Evolutionary conservation across 192 early-diverging fungal genomes (phyloP).

Genomic region (Linderina pennispora): DNA sequence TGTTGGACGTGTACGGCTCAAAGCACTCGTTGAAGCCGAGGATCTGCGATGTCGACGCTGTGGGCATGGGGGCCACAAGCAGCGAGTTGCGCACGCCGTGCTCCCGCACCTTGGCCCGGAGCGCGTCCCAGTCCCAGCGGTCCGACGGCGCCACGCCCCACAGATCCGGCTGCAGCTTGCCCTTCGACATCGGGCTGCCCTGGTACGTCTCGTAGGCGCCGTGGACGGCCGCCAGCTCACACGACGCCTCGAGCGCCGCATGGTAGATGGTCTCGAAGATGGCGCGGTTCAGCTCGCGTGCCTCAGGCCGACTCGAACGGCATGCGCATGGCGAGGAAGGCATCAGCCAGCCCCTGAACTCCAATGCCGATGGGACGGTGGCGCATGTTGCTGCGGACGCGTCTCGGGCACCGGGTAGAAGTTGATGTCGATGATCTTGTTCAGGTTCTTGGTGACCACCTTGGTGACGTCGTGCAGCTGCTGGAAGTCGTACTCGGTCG

Average conservation of each 20-base stretch:
- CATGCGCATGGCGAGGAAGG: slow-evolving; percentile 91
- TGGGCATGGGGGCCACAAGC: slow-evolving; percentile 96
- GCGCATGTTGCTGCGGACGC: slow-evolving; percentile 79
- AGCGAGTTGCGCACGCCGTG: slow-evolving; percentile 91
- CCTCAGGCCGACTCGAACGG: slow-evolving; percentile 89
- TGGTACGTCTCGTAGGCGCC: slow-evolving; percentile 86
- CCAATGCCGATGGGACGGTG: slow-evolving; percentile 98
- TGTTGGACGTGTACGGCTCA: slow-evolving; percentile 87
- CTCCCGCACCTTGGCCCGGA: slow-evolving; percentile 71
- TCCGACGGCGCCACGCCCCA: slow-evolving; percentile 79
- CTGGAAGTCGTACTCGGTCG: slow-evolving; percentile 72
- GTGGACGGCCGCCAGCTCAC: slow-evolving; percentile 73
- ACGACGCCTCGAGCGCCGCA: slow-evolving; percentile 85
- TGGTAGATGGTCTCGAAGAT: slow-evolving; percentile 98
- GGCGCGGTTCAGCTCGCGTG: slow-evolving; percentile 71
- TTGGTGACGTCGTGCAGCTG: slow-evolving; percentile 81
- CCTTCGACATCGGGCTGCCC: slow-evolving; percentile 86
- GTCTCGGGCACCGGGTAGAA: slow-evolving; percentile 93
- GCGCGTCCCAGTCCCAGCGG: slow-evolving; percentile 84
- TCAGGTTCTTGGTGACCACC: slow-evolving; percentile 84
- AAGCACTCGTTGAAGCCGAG: slow-evolving; percentile 98
- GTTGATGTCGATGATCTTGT: slow-evolving; percentile 97
- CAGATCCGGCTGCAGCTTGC: slow-evolving; percentile 90
- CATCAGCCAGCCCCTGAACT: slow-evolving; percentile 96
- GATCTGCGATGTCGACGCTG: slow-evolving; percentile 95